A percentile compares a stretch with the other conserved stretches of the same genome.
Evolutionary conservation across 495 filamentous ascomycete species (phyloP).

Genomic region (Aspergillus funiculosus): DNA sequence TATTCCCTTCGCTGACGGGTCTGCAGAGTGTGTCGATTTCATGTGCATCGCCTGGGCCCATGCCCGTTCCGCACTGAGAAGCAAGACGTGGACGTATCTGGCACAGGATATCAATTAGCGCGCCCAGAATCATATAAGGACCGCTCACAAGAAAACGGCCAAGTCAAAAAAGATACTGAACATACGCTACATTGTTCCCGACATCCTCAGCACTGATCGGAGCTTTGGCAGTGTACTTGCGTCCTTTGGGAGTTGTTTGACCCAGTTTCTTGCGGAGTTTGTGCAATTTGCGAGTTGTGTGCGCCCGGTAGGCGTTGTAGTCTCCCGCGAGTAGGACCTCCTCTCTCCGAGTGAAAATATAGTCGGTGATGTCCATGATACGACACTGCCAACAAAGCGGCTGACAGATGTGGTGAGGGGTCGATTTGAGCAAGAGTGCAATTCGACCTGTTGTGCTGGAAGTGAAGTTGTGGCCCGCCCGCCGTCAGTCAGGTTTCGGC

Average conservation of each 20-base stretch:
- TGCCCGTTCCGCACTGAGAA: constrained; percentile 83
- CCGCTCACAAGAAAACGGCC: neutral
- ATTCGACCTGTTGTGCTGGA: constrained; percentile 14
- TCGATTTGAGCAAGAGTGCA: neutral
- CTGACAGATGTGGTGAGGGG: neutral
- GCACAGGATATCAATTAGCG: constrained; percentile 16
- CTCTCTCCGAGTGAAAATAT: constrained; percentile 69
- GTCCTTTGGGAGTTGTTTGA: constrained; percentile 72
- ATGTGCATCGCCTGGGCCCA: constrained; percentile 97
- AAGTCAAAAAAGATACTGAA: neutral
- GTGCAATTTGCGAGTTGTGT: constrained; percentile 75
- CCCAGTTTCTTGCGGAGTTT: constrained; percentile 79
- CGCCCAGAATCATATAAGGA: neutral
- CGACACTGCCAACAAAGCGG: neutral
- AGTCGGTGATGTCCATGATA: constrained; percentile 85
- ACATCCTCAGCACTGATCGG: constrained; percentile 74
- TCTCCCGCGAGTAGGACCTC: constrained; percentile 81
- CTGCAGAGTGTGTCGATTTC: constrained; percentile 76
- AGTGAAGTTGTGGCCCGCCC: constrained; percentile 13
- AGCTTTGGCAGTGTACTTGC: constrained; percentile 71
- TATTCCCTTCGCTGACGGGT: constrained; percentile 62
- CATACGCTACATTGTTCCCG: constrained; percentile 68
- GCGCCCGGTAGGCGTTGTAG: constrained; percentile 75
- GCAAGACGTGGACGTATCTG: constrained; percentile 72
- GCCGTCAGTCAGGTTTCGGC: constrained; percentile 30